Evolutionary conservation across 108 stramenopile species (phyloP).

Genomic region (Cyclotella atomus): DNA sequence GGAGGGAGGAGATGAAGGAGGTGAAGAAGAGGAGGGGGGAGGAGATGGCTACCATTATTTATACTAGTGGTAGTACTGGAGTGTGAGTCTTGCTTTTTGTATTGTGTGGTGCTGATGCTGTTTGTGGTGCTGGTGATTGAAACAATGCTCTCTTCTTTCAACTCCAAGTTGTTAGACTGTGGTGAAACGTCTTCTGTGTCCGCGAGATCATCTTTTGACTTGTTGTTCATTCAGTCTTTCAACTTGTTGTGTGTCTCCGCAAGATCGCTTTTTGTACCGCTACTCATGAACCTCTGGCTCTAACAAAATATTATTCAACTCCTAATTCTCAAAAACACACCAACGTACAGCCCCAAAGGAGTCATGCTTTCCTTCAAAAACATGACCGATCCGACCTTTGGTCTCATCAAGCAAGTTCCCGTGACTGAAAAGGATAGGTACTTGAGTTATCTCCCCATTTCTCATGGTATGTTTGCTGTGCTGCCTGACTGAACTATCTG

Average conservation of each 20-base stretch:
- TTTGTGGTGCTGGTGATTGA: neutral
- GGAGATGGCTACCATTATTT: conserved; percentile 85
- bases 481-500: too few relatives aligned
- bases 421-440: conserved; percentile 74
- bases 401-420: conserved; percentile 47
- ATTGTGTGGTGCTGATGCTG: neutral
- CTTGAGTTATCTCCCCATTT: conserved; percentile 73
- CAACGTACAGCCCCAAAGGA: conserved; percentile 72
- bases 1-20: conserved; percentile 43
- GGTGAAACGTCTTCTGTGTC: too few relatives aligned
- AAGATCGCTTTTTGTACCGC: too few relatives aligned
- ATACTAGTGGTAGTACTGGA: conserved; percentile 82
- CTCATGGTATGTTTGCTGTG: too few relatives aligned
- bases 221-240: too few relatives aligned
- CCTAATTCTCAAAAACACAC: too few relatives aligned
- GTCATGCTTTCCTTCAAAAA: conserved; percentile 76
- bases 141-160: neutral
- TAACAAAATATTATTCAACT: too few relatives aligned
- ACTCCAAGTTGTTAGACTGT: too few relatives aligned
- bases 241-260: too few relatives aligned
- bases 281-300: too few relatives aligned
- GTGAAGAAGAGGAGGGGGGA: conserved; percentile 65
- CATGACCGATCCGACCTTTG: conserved; percentile 63
- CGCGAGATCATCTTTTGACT: too few relatives aligned
- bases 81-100: conserved; percentile 43